A percentile compares a stretch with the other conserved stretches of the same genome.
phyloP scores from a whole-genome alignment of 345 rosid genomes.

The Clarkia xantiana region DNA sequence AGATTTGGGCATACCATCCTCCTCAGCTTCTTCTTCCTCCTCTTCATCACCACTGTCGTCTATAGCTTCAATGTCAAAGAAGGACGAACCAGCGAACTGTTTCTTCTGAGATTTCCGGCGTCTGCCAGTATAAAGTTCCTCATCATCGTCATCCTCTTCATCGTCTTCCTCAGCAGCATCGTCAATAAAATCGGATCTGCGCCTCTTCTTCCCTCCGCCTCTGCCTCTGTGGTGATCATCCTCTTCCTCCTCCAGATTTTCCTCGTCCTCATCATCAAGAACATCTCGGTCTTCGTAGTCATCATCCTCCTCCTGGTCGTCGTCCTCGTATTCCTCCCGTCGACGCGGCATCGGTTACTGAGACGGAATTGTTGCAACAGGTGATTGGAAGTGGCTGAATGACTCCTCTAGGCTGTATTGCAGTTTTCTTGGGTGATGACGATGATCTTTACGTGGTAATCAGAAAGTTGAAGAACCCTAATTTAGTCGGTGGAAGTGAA shows the following conservation, averaged over 20 bases:
- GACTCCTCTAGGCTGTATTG: too few relatives aligned
- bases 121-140: conserved; percentile 38
- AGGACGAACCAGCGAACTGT: conserved; percentile 25
- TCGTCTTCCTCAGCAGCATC: conserved; percentile 85
- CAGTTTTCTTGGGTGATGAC: too few relatives aligned
- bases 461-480: too few relatives aligned
- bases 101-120: conserved; percentile 20
- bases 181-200: conserved; percentile 69
- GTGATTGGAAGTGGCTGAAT: too few relatives aligned
- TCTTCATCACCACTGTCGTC: conserved; percentile 85
- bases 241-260: conserved; percentile 41
- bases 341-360: conserved; percentile 9
- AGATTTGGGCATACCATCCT: conserved; percentile 40
- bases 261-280: conserved; percentile 27
- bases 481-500: too few relatives aligned
- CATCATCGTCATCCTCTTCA: conserved; percentile 57
- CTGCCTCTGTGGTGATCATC: conserved; percentile 17
- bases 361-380: too few relatives aligned
- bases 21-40: conserved; percentile 75
- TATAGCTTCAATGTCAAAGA: conserved; percentile 53
- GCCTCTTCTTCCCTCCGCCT: conserved; percentile 36
- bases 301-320: conserved; percentile 9
- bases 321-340: conserved; percentile 6
- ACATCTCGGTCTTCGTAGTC: conserved; percentile 14
- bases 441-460: too few relatives aligned